Percentiles rank a stretch among this genome's conserved stretches.
Conservation (phyloP, 805 yeast species). For the Zygoascus biomembranicola region DNA sequence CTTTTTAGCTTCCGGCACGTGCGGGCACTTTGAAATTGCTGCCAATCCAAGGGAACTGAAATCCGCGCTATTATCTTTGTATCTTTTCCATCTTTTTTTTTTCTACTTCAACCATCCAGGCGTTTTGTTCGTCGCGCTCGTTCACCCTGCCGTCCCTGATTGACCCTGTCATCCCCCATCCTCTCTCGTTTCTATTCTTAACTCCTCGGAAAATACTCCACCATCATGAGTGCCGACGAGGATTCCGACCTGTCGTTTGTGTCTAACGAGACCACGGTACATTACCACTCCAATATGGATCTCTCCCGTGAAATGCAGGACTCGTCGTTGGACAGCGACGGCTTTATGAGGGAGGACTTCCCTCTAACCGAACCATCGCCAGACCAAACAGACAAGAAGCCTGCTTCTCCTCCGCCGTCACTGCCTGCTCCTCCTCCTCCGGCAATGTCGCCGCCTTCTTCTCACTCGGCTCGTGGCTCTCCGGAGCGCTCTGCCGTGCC, state of each 20-base stretch:
- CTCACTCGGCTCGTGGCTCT: neutral
- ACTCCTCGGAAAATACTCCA: neutral
- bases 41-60: too few relatives aligned
- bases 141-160: neutral
- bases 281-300: neutral
- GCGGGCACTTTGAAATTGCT: too few relatives aligned
- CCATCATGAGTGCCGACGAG: neutral
- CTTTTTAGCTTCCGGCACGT: too few relatives aligned
- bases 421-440: neutral
- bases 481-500: neutral
- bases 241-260: neutral
- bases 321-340: neutral
- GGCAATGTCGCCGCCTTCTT: neutral
- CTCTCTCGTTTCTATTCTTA: neutral
- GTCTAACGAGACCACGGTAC: neutral
- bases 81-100: too few relatives aligned
- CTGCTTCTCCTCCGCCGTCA: neutral
- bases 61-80: too few relatives aligned
- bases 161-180: neutral
- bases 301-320: neutral
- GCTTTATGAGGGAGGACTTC: neutral
- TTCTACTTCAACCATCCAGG: too few relatives aligned
- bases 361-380: neutral
- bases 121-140: neutral
- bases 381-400: neutral